phyloP scores from a whole-genome alignment of 83 land plant genomes.

The Picea engelmannii region DNA sequence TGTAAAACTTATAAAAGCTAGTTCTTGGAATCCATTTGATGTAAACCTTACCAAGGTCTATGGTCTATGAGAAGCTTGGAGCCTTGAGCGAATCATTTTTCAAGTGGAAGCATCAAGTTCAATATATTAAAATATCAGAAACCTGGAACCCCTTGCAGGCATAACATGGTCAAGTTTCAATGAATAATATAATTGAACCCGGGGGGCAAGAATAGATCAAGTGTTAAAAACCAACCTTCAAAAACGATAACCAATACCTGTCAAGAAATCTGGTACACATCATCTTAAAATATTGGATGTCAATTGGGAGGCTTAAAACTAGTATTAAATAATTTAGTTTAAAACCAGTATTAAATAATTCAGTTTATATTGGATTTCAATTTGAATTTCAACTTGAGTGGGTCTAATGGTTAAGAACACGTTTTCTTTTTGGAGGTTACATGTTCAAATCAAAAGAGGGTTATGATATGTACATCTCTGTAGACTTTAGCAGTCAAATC shows the following conservation, averaged over 20 bases:
- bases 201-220: not conserved
- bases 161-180: not conserved
- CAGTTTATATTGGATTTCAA: no score
- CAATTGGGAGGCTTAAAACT: not conserved
- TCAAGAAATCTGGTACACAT: not conserved
- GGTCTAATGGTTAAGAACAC: no score
- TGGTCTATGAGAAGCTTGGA: not conserved
- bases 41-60: conserved; percentile 3
- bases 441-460: no score
- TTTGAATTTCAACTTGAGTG: no score
- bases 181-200: not conserved
- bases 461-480: no score
- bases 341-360: no score
- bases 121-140: not conserved
- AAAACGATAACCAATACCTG: not conserved
- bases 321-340: not conserved
- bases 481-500: no score
- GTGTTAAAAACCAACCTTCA: not conserved
- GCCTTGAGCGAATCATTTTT: not conserved
- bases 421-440: no score
- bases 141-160: no score
- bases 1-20: not conserved
- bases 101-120: not conserved
- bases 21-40: not conserved
- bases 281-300: not conserved